Conservation (phyloP, 108 stramenopile species). For the Epithemia pelagica region DNA sequence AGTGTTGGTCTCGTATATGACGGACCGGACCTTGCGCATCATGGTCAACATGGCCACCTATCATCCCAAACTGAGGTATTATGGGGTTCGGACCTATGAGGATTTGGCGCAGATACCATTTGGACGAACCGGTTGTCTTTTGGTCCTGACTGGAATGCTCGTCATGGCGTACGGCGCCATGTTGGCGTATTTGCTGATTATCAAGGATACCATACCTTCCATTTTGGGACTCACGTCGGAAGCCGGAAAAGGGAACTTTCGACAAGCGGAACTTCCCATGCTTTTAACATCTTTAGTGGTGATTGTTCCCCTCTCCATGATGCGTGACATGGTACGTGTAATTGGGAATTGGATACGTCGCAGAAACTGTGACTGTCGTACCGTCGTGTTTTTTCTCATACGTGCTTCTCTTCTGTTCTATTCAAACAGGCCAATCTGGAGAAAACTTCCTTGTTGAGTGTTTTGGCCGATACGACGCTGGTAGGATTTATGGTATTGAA, state of each 20-base stretch:
- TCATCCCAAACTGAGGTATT: constrained; percentile 42
- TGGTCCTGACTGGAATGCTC: constrained; percentile 65
- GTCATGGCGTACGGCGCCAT: constrained; percentile 79
- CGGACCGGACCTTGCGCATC: constrained; percentile 61
- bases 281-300: constrained; percentile 36
- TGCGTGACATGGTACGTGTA: constrained; percentile 59
- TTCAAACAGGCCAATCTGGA: constrained; percentile 33
- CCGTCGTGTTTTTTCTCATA: too few species aligned
- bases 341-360: too few species aligned
- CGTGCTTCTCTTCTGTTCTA: too few species aligned
- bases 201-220: constrained; percentile 76
- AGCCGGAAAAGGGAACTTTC: constrained; percentile 10
- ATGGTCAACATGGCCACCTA: constrained; percentile 66
- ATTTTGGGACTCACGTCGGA: constrained; percentile 18
- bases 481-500: constrained; percentile 54
- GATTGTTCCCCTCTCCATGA: constrained; percentile 65
- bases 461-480: constrained; percentile 56
- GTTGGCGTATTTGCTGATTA: constrained; percentile 76
- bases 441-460: constrained; percentile 47
- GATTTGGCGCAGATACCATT: constrained; percentile 54
- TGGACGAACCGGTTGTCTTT: constrained; percentile 39
- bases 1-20: constrained; percentile 48
- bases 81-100: constrained; percentile 56
- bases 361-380: too few species aligned
- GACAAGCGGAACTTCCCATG: constrained; percentile 47